Evolutionary conservation across 345 rosid species (phyloP).

Genomic region (Populus tremula): DNA sequence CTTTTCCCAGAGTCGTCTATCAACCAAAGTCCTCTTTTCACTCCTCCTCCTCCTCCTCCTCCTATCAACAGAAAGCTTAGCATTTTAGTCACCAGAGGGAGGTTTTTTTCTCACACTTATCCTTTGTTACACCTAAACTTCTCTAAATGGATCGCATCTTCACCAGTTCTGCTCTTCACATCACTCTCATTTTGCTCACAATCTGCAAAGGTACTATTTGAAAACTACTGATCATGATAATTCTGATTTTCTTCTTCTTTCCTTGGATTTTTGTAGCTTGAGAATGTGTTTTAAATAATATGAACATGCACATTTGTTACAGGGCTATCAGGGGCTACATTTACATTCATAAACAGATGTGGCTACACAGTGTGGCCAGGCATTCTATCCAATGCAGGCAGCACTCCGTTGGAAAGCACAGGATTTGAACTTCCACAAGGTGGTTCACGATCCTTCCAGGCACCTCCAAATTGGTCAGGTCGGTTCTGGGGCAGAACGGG

Average conservation of each 20-base stretch:
- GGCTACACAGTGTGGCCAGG: slow-evolving; percentile 32
- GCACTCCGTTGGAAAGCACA: slow-evolving; percentile 19
- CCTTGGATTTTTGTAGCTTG: background rate
- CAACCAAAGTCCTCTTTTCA: slow-evolving; percentile 2
- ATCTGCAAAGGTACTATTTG: slow-evolving; percentile 33
- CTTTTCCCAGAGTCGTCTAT: background rate
- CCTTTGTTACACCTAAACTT: background rate
- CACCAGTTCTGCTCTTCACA: slow-evolving; percentile 9
- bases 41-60: background rate
- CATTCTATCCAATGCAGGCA: slow-evolving; percentile 31
- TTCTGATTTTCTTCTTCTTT: background rate
- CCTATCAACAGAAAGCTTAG: background rate
- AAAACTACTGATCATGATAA: background rate
- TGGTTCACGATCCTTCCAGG: slow-evolving; percentile 20
- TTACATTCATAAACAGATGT: slow-evolving; percentile 28
- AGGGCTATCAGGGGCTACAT: slow-evolving; percentile 21
- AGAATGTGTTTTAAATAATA: background rate
- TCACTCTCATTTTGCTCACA: slow-evolving; percentile 31
- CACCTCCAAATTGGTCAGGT: slow-evolving; percentile 32
- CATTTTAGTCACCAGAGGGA: background rate
- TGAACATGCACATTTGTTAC: background rate
- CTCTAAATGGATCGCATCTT: slow-evolving; percentile 24
- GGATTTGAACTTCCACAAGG: slow-evolving; percentile 28
- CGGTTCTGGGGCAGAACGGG: slow-evolving; percentile 35
- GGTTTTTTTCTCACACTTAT: background rate